Conservation (phyloP, 352 stramenopile genomes). For the Globisporangium irregulare region DNA sequence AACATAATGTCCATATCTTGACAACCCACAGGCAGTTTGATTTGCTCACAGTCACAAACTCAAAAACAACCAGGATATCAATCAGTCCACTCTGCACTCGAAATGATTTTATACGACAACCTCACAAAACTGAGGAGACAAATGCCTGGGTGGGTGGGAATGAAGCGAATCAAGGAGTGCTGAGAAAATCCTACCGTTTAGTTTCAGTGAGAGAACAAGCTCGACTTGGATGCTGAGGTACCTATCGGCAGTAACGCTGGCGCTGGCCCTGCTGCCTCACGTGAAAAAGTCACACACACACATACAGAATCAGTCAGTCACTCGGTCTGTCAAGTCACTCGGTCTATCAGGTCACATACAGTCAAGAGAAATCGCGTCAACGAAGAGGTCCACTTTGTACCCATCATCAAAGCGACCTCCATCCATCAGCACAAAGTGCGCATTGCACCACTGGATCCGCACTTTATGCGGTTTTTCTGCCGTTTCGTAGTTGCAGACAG, state of each 20-base stretch:
- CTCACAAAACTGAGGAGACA: too few species aligned
- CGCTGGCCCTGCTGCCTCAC: not conserved
- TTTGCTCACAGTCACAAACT: not conserved
- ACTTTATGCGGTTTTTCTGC: not conserved
- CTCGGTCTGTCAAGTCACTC: too few species aligned
- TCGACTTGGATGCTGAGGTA: not conserved
- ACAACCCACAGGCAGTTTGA: not conserved
- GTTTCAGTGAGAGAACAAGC: not conserved
- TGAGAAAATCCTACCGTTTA: not conserved
- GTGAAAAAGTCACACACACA: not conserved
- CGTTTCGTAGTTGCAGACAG: not conserved
- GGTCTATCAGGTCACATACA: not conserved
- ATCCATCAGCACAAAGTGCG: not conserved
- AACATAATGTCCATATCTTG: too few species aligned
- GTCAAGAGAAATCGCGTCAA: not conserved
- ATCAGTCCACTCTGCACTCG: too few species aligned
- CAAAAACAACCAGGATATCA: not conserved
- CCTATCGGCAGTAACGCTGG: not conserved
- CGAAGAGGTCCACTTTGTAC: not conserved
- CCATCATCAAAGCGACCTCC: not conserved
- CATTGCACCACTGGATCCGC: not conserved
- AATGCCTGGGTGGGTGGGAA: too few species aligned
- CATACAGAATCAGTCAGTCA: not conserved
- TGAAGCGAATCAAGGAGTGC: too few species aligned
- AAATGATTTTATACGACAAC: too few species aligned